Evolutionary conservation across 2,329 filamentous ascomycete species (phyloP).

Genomic region (Colletotrichum costaricense): DNA sequence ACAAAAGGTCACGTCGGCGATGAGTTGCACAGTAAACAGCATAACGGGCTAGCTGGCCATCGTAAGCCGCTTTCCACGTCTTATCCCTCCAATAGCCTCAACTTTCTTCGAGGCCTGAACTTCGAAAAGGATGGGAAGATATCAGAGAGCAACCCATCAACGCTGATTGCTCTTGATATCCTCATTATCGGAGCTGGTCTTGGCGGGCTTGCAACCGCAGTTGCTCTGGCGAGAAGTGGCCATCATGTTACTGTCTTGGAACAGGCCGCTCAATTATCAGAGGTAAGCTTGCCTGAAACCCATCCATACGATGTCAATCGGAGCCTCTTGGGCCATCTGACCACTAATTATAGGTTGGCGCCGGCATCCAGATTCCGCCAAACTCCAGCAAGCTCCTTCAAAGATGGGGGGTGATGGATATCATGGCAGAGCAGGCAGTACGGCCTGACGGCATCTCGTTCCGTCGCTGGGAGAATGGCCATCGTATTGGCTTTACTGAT

Average conservation of each 20-base stretch:
- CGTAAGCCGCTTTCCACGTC: background rate
- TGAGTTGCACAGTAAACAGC: background rate
- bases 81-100: constrained; percentile 32
- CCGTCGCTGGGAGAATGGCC: constrained; percentile 41
- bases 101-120: constrained; percentile 8
- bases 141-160: background rate
- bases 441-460: constrained; percentile 39
- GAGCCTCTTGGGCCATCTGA: background rate
- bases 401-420: constrained; percentile 37
- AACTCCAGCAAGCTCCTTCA: constrained; percentile 36
- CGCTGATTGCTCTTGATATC: background rate
- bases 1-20: background rate
- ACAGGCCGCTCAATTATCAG: constrained; percentile 24
- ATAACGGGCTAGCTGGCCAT: background rate
- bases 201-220: constrained; percentile 32
- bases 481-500: constrained; percentile 37
- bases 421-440: constrained; percentile 39
- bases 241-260: constrained; percentile 35
- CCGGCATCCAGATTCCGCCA: constrained; percentile 38
- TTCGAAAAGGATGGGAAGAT: background rate
- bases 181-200: constrained; percentile 35
- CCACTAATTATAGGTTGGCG: constrained; percentile 26
- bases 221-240: constrained; percentile 26
- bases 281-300: background rate
- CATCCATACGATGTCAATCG: background rate